Conservation (phyloP, 306 rosid genomes). For the Parietaria judaica region DNA sequence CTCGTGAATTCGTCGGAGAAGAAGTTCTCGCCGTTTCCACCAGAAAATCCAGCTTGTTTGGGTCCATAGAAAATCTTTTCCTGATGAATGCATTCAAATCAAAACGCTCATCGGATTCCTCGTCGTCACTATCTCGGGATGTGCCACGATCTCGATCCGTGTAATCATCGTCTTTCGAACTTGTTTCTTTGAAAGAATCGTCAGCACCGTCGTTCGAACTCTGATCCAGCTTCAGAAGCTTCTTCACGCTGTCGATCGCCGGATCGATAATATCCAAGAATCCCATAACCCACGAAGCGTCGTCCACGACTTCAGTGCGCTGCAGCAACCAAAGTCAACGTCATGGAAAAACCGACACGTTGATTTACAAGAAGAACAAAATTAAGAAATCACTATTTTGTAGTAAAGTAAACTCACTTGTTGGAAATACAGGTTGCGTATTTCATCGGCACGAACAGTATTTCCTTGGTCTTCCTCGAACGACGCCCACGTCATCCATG, state of each 20-base stretch:
- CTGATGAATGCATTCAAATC: constrained; percentile 66
- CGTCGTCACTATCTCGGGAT: constrained; percentile 22
- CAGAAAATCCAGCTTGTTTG: constrained; percentile 52
- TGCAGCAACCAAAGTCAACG: constrained; percentile 29
- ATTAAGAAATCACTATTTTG: no score
- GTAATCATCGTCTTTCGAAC: constrained; percentile 24
- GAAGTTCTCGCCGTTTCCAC: constrained; percentile 32
- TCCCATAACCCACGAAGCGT: constrained; percentile 95
- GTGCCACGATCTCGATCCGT: constrained; percentile 22
- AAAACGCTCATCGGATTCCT: constrained; percentile 35
- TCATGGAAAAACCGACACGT: background rate
- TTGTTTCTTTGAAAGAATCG: constrained; percentile 22
- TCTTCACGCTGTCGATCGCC: constrained; percentile 73
- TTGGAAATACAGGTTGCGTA: constrained; percentile 84
- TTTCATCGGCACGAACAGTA: constrained; percentile 80
- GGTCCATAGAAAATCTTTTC: constrained; percentile 52
- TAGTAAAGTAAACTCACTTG: constrained; percentile 47
- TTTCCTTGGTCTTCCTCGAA: constrained; percentile 93
- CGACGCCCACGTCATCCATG: constrained; percentile 99
- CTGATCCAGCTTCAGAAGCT: constrained; percentile 54
- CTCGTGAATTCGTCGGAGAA: constrained; percentile 22
- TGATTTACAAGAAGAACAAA: background rate
- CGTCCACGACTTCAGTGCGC: constrained; percentile 94
- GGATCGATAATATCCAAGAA: constrained; percentile 84
- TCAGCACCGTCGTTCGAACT: constrained; percentile 27